phyloP scores from a whole-genome alignment of 1,139 yeast genomes.

The Ogataea hybrid region DNA sequence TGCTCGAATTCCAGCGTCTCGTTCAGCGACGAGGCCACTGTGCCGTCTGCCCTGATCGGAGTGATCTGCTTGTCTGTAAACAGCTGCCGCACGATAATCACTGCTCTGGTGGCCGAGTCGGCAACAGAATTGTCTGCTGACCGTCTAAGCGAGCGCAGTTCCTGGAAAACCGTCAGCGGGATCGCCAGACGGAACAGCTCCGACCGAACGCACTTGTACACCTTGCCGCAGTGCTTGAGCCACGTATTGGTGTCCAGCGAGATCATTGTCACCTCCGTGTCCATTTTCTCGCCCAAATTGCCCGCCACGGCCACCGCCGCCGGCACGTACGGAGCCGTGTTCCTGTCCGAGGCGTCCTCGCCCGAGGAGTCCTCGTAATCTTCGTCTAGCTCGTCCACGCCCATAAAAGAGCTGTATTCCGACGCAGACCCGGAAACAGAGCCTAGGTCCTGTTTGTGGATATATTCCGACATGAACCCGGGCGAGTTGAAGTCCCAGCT shows the following conservation, averaged over 20 bases:
- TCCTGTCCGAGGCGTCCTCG: slow-evolving; percentile 7
- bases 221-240: slow-evolving; percentile 77
- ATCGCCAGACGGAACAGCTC: slow-evolving; percentile 57
- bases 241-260: slow-evolving; percentile 78
- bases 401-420: slow-evolving; percentile 9
- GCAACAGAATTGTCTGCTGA: slow-evolving; percentile 74
- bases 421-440: slow-evolving; percentile 7
- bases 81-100: slow-evolving; percentile 67
- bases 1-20: slow-evolving; percentile 60
- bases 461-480: slow-evolving; percentile 58
- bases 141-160: slow-evolving; percentile 67
- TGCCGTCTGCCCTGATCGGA: slow-evolving; percentile 53
- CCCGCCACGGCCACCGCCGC: slow-evolving; percentile 22
- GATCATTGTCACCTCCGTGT: slow-evolving; percentile 53
- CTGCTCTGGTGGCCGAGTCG: slow-evolving; percentile 80
- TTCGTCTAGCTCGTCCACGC: slow-evolving; percentile 18
- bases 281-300: slow-evolving; percentile 43
- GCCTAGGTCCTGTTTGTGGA: slow-evolving; percentile 26
- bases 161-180: slow-evolving; percentile 78
- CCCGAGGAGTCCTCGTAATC: slow-evolving; percentile 18
- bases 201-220: slow-evolving; percentile 66
- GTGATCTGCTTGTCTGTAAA: slow-evolving; percentile 49
- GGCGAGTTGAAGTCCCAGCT: slow-evolving; percentile 48
- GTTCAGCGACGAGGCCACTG: slow-evolving; percentile 53
- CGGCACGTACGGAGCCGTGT: background rate